Evolutionary conservation across 2,329 filamentous ascomycete species (phyloP).

Genomic region (Penicillium sp.): DNA sequence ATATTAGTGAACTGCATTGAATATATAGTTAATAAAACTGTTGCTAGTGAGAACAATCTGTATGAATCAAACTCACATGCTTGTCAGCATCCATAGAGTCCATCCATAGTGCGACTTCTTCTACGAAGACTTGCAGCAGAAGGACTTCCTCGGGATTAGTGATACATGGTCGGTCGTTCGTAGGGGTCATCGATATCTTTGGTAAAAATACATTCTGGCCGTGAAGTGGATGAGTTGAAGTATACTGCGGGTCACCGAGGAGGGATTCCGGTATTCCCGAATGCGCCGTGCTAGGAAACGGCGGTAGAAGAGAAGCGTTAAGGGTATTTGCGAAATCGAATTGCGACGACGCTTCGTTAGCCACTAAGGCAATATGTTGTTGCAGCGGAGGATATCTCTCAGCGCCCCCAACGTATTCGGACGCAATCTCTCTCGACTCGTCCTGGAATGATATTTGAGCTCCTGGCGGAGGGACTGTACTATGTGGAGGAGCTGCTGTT

Average conservation of each 20-base stretch:
- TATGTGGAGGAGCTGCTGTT: constrained; percentile 62
- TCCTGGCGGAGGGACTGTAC: constrained; percentile 57
- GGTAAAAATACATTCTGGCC: constrained; percentile 32
- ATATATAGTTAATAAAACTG: constrained; percentile 15
- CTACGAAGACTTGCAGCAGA: constrained; percentile 90
- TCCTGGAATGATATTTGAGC: constrained; percentile 78
- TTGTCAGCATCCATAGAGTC: constrained; percentile 81
- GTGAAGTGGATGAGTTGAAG: constrained; percentile 18
- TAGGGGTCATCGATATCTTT: constrained; percentile 37
- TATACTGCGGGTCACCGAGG: constrained; percentile 25
- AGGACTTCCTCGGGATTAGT: constrained; percentile 71
- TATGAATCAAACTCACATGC: constrained; percentile 50
- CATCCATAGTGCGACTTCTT: constrained; percentile 91
- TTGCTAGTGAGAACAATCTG: background rate
- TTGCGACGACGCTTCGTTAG: constrained; percentile 19
- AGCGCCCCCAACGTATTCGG: constrained; percentile 78
- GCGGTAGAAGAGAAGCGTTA: constrained; percentile 43
- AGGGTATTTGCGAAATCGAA: constrained; percentile 31
- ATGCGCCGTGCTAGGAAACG: constrained; percentile 44
- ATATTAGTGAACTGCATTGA: constrained; percentile 64
- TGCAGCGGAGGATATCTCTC: constrained; percentile 64
- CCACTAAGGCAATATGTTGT: constrained; percentile 27
- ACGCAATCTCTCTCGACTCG: constrained; percentile 84
- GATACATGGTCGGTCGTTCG: constrained; percentile 59
- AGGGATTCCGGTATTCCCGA: constrained; percentile 25